Percentiles rank a stretch among this genome's conserved stretches.
Conservation (phyloP, 2,329 filamentous ascomycete genomes). For the Trematosphaeria pertusa region DNA sequence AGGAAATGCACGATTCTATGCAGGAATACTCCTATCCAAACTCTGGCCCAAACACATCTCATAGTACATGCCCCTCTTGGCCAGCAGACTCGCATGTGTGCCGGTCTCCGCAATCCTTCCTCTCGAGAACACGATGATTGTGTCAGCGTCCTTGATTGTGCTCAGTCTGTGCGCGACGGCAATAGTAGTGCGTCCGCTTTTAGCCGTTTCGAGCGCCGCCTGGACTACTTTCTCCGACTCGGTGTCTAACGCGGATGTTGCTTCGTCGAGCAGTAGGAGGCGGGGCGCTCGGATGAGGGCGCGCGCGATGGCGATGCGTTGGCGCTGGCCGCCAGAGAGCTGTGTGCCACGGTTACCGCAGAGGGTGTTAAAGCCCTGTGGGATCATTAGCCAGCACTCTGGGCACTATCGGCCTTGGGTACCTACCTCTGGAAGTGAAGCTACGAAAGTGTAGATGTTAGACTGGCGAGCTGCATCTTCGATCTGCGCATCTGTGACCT, state of each 20-base stretch:
- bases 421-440: constrained; percentile 57
- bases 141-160: constrained; percentile 92
- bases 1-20: no score
- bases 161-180: constrained; percentile 90
- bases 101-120: constrained; percentile 85
- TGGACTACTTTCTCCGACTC: constrained; percentile 75
- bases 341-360: constrained; percentile 44
- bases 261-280: constrained; percentile 63
- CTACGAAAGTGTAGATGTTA: constrained; percentile 43
- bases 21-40: constrained; percentile 44
- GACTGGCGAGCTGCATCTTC: constrained; percentile 77
- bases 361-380: constrained; percentile 54
- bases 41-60: constrained; percentile 54
- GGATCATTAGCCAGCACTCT: no score
- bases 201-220: constrained; percentile 79
- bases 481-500: constrained; percentile 76
- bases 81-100: constrained; percentile 55
- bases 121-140: constrained; percentile 93
- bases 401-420: no score
- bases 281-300: constrained; percentile 91
- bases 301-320: constrained; percentile 91
- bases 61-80: constrained; percentile 49
- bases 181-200: constrained; percentile 87
- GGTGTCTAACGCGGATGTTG: constrained; percentile 45
- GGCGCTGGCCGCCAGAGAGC: constrained; percentile 82